phyloP scores from a whole-genome alignment of 2,329 filamentous ascomycete species.

The Pseudovirgaria hyperparasitica region DNA sequence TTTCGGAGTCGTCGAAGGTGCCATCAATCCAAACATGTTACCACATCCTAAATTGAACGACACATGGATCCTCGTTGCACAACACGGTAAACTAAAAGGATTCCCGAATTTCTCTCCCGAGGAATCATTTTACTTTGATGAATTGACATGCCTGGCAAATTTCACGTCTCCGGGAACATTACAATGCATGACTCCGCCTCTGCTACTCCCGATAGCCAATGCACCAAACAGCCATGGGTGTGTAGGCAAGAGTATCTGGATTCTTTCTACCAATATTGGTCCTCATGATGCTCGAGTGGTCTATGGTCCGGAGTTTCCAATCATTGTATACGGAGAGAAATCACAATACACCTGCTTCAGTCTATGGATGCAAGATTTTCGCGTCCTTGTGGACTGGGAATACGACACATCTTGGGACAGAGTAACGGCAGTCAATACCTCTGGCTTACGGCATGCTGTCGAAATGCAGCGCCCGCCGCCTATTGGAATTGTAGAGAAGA shows the following conservation, averaged over 20 bases:
- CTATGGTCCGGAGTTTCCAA: slow-evolving; percentile 38
- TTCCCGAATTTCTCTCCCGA: slow-evolving; percentile 15
- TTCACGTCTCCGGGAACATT: slow-evolving; percentile 33
- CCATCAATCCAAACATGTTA: slow-evolving; percentile 45
- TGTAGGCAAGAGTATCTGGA: slow-evolving; percentile 28
- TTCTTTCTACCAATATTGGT: slow-evolving; percentile 34
- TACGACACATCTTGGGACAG: too few species aligned
- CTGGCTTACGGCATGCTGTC: slow-evolving; percentile 30
- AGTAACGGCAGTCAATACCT: slow-evolving; percentile 11
- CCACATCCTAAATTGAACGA: slow-evolving; percentile 38
- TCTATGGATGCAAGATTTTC: slow-evolving; percentile 43
- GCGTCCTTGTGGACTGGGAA: slow-evolving; percentile 34
- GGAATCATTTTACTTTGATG: too few species aligned
- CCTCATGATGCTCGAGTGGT: slow-evolving; percentile 49
- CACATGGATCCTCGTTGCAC: slow-evolving; percentile 41
- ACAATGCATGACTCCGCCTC: slow-evolving; percentile 29
- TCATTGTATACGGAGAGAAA: slow-evolving; percentile 43
- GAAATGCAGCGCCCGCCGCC: slow-evolving; percentile 40
- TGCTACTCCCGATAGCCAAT: slow-evolving; percentile 33
- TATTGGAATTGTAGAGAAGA: slow-evolving; percentile 41
- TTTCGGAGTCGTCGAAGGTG: slow-evolving; percentile 28
- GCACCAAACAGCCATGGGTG: slow-evolving; percentile 35
- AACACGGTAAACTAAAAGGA: slow-evolving; percentile 22
- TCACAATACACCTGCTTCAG: slow-evolving; percentile 43
- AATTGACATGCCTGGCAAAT: slow-evolving; percentile 38